phyloP scores from a whole-genome alignment of 257 asterid genomes.

The Nicotiana attenuata region DNA sequence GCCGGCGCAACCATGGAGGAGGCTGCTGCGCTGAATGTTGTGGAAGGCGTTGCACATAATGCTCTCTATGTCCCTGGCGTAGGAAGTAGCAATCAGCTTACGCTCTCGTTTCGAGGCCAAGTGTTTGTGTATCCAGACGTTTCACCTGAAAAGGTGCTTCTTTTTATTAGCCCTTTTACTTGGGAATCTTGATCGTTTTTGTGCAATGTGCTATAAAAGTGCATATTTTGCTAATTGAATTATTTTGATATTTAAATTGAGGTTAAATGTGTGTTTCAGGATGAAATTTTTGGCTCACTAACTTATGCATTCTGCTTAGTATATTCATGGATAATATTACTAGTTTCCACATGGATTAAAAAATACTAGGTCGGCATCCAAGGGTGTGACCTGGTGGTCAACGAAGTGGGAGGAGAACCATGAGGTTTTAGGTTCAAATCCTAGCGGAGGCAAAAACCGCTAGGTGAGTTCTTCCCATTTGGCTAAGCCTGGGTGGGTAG shows the following conservation, averaged over 20 bases:
- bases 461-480: no score
- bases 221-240: not conserved
- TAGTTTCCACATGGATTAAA: not conserved
- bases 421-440: no score
- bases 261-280: not conserved
- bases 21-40: slow-evolving; percentile 31
- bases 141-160: slow-evolving; percentile 79
- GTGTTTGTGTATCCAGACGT: slow-evolving; percentile 86
- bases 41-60: slow-evolving; percentile 35
- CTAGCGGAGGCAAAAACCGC: no score
- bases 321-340: not conserved
- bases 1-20: not conserved
- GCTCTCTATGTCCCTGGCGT: slow-evolving; percentile 43
- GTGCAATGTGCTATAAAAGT: not conserved
- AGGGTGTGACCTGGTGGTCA: no score
- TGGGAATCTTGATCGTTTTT: not conserved
- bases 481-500: no score
- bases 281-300: no score
- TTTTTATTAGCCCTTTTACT: not conserved
- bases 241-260: not conserved
- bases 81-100: slow-evolving; percentile 71
- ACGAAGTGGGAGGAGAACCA: no score
- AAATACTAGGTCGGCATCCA: not conserved
- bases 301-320: not conserved
- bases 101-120: slow-evolving; percentile 92